A percentile compares a stretch with the other conserved stretches of the same genome.
Evolutionary conservation across 352 stramenopile species (phyloP).

Genomic region (Globisporangium alternatum): DNA sequence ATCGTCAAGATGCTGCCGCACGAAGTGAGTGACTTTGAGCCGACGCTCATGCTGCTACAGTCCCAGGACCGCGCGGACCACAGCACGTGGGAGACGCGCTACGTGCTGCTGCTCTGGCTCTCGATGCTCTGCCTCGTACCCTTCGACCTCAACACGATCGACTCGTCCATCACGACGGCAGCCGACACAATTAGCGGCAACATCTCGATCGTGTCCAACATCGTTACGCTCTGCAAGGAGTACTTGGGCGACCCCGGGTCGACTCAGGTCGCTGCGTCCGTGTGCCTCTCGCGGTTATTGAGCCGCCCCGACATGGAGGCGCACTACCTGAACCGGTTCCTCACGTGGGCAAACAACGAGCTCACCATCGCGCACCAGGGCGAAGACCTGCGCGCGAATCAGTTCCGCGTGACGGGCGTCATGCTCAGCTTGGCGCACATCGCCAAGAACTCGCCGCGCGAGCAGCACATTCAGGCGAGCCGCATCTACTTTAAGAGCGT

Average conservation of each 20-base stretch:
- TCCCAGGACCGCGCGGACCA: conserved; percentile 84
- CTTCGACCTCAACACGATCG: conserved; percentile 96
- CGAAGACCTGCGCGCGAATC: conserved; percentile 40
- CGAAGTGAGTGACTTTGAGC: conserved; percentile 95
- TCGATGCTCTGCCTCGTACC: conserved; percentile 97
- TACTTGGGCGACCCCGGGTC: conserved; percentile 81
- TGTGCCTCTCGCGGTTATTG: conserved; percentile 94
- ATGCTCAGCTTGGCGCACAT: conserved; percentile 81
- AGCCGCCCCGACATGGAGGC: conserved; percentile 95
- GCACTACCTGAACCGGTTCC: conserved; percentile 88
- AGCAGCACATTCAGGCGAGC: conserved; percentile 66
- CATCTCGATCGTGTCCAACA: conserved; percentile 71
- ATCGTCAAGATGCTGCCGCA: conserved; percentile 96
- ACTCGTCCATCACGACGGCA: conserved; percentile 68
- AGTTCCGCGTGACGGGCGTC: conserved; percentile 81
- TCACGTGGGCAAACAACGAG: conserved; percentile 83
- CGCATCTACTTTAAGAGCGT: conserved; percentile 72
- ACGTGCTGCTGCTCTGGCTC: conserved; percentile 96
- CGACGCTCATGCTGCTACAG: conserved; percentile 87
- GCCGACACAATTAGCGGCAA: conserved; percentile 22
- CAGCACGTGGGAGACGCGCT: conserved; percentile 70
- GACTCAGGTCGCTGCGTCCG: conserved; percentile 90
- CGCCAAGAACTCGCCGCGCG: conserved; percentile 70
- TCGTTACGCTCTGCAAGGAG: conserved; percentile 83
- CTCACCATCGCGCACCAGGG: conserved; percentile 34